A percentile compares a stretch with the other conserved stretches of the same genome.
These are phyloP conservation scores for Fusarium burgessii DNA, from an alignment of 2,329 filamentous ascomycete genomes.

Conservation along the genomic window DNA sequence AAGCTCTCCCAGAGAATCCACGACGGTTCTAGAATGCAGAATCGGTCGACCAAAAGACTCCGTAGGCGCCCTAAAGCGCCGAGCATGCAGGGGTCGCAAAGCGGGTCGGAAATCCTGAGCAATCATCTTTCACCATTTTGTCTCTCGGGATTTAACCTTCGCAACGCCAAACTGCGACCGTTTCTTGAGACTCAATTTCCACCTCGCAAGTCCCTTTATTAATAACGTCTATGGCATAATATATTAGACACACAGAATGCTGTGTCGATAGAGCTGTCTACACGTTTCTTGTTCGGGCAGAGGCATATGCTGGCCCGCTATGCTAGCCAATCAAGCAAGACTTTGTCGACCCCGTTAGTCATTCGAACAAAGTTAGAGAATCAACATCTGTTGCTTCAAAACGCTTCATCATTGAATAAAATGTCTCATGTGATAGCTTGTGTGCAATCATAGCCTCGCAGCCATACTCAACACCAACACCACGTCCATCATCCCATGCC, in stretches of 20 bases:
- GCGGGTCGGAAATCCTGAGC: slow-evolving; percentile 1
- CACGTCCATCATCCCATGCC: slow-evolving; percentile 23
- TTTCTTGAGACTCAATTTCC: background rate
- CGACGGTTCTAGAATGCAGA: slow-evolving; percentile 5
- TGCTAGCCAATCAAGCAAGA: background rate
- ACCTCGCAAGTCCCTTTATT: background rate
- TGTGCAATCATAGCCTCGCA: slow-evolving; percentile 25
- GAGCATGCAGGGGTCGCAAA: background rate
- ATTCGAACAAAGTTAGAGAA: background rate
- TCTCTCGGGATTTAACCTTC: background rate
- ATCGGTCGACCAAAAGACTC: background rate
- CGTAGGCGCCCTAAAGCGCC: background rate
- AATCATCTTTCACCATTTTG: slow-evolving; percentile 6
- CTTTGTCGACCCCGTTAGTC: background rate
- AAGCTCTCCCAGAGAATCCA: background rate
- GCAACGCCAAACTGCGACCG: background rate
- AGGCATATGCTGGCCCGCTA: background rate
- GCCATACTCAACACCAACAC: slow-evolving; percentile 22
- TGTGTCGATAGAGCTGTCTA: background rate
- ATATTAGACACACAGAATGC: background rate
- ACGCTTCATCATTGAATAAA: slow-evolving; percentile 30
- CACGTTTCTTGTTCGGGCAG: background rate
- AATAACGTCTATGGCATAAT: background rate
- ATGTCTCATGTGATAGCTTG: slow-evolving; percentile 27
- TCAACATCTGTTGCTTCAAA: slow-evolving; percentile 9